phyloP scores from a whole-genome alignment of 495 filamentous ascomycete genomes.

The Massariosphaeria phaeospora region DNA sequence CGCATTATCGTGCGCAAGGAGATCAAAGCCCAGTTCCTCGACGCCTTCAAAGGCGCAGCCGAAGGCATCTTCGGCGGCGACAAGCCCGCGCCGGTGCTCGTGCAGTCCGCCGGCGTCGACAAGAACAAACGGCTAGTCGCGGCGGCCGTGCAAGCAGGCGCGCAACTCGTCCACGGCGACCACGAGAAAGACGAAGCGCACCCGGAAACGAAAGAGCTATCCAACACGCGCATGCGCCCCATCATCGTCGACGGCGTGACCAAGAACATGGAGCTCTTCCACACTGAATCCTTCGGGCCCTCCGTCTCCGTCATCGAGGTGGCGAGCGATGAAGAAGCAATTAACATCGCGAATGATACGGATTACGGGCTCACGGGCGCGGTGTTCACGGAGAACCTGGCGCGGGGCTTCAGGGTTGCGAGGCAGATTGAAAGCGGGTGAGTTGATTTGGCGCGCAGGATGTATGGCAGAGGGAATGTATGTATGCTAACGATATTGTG shows the following conservation, averaged over 20 bases:
- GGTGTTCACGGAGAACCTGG: slow-evolving; percentile 42
- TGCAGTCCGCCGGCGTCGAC: slow-evolving; percentile 54
- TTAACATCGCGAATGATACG: slow-evolving; percentile 42
- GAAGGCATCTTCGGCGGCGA: slow-evolving; percentile 31
- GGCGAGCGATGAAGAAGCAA: slow-evolving; percentile 39
- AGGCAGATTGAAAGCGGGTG: slow-evolving; percentile 41
- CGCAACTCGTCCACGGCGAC: slow-evolving; percentile 59
- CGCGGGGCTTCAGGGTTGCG: slow-evolving; percentile 39
- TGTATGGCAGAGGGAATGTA: not conserved
- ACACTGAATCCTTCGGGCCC: slow-evolving; percentile 78
- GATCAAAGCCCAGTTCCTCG: slow-evolving; percentile 61
- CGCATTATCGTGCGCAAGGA: slow-evolving; percentile 74
- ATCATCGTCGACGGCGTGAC: slow-evolving; percentile 65
- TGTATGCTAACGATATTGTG: slow-evolving; percentile 8
- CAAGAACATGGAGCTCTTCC: slow-evolving; percentile 76
- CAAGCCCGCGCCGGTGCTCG: slow-evolving; percentile 53
- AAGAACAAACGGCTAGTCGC: slow-evolving; percentile 55
- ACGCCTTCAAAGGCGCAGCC: slow-evolving; percentile 48
- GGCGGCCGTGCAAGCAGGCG: slow-evolving; percentile 66
- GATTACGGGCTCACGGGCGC: slow-evolving; percentile 42
- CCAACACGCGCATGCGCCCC: slow-evolving; percentile 60
- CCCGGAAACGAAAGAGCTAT: slow-evolving; percentile 42
- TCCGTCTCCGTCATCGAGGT: slow-evolving; percentile 58
- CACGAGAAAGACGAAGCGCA: slow-evolving; percentile 39
- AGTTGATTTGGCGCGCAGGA: slow-evolving; percentile 5